Percentiles rank a stretch among this genome's conserved stretches.
These are phyloP conservation scores for Fraxinus americana DNA, from an alignment of 257 asterid species.

Conservation along the genomic window DNA sequence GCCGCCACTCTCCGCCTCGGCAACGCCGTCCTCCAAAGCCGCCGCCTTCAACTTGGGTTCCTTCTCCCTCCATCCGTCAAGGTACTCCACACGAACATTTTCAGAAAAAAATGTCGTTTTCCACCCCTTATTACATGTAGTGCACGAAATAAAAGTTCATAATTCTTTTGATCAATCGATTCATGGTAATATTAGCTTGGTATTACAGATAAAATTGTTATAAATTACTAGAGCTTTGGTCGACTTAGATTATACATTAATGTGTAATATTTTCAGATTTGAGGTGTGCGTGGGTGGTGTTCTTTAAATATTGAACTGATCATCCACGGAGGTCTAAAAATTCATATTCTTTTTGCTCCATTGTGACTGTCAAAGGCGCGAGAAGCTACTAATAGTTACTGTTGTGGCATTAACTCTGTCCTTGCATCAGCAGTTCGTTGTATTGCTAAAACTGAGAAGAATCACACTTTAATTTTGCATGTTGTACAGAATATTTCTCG, in stretches of 20 bases:
- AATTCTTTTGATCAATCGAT: background rate
- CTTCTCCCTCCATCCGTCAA: conserved; percentile 53
- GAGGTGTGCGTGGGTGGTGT: background rate
- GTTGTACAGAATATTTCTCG: conserved; percentile 46
- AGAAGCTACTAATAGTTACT: conserved; percentile 1
- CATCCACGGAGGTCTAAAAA: background rate
- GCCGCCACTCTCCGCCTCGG: conserved; percentile 65
- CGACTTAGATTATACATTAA: background rate
- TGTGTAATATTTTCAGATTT: background rate
- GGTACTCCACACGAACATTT: conserved; percentile 37
- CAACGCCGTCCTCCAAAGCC: conserved; percentile 42
- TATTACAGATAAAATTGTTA: background rate
- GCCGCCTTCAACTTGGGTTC: conserved; percentile 44
- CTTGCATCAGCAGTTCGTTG: background rate
- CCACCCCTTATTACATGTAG: background rate
- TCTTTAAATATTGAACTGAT: background rate
- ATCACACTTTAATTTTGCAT: conserved; percentile 25
- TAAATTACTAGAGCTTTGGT: background rate
- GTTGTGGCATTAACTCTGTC: conserved; percentile 5
- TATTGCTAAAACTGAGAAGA: conserved; percentile 20
- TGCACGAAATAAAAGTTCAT: background rate
- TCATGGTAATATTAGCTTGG: background rate
- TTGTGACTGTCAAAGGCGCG: conserved; percentile 2
- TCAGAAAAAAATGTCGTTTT: background rate
- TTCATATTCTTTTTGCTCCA: background rate